Conservation (phyloP, 2,329 filamentous ascomycete species). For the Trichoderma harzianum region DNA sequence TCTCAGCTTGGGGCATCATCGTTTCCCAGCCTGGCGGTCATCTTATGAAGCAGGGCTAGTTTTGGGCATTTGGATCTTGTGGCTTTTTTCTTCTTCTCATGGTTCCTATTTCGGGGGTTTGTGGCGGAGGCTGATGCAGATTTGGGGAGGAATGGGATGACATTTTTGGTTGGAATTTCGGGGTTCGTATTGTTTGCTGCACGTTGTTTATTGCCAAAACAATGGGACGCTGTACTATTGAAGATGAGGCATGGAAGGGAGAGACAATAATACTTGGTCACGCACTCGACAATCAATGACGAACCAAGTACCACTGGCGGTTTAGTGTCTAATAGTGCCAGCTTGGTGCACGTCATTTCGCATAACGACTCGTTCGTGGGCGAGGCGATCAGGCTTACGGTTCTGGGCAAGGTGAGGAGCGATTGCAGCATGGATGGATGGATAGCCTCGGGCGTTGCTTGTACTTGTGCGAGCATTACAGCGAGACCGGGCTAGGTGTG, state of each 20-base stretch:
- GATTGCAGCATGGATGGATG: neutral
- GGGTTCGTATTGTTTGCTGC: neutral
- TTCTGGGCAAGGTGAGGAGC: neutral
- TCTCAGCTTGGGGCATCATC: neutral
- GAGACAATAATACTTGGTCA: neutral
- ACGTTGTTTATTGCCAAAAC: neutral
- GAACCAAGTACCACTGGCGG: neutral
- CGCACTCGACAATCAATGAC: neutral
- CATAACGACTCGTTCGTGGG: neutral
- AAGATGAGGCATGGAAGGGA: neutral
- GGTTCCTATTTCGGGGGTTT: neutral
- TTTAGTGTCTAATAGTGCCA: neutral
- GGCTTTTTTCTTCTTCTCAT: neutral
- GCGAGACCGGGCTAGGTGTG: no score
- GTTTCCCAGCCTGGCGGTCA: neutral
- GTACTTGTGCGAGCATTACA: neutral
- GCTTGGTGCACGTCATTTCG: constrained; percentile 5
- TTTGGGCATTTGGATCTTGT: neutral
- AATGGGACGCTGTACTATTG: neutral
- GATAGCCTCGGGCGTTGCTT: neutral
- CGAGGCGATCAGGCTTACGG: neutral
- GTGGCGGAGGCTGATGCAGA: constrained; percentile 2
- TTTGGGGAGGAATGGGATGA: neutral
- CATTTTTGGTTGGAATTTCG: neutral
- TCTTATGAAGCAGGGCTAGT: neutral